phyloP scores from a whole-genome alignment of 169 alveolate species.

The Perkinsus olseni region DNA sequence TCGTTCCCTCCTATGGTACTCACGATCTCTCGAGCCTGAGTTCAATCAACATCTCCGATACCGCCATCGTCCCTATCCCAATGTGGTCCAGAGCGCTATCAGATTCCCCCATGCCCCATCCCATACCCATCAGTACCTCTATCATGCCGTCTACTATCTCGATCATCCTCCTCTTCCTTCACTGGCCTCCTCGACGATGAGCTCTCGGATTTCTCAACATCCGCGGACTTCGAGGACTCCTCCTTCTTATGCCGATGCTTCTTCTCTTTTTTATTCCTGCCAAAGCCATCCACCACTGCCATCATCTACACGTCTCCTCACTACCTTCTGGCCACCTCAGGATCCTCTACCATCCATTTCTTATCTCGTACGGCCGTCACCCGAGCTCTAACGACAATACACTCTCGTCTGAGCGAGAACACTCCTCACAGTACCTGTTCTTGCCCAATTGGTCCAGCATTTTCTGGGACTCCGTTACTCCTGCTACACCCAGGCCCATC shows the following conservation, averaged over 20 bases:
- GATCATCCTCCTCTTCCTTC: not conserved
- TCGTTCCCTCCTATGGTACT: not conserved
- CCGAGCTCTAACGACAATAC: not conserved
- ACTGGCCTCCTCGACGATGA: not conserved
- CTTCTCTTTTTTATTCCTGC: not conserved
- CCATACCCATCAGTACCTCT: no score
- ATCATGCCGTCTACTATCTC: no score
- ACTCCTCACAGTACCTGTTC: not conserved
- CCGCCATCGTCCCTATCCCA: not conserved
- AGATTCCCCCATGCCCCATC: no score
- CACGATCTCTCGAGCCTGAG: not conserved
- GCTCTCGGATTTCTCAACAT: not conserved
- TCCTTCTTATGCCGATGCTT: not conserved
- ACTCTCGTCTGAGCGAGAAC: no score
- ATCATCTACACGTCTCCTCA: no score
- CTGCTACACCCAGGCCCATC: slow-evolving; percentile 47
- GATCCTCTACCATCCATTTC: not conserved
- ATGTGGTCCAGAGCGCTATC: no score
- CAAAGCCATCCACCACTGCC: no score
- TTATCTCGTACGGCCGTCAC: not conserved
- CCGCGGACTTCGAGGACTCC: not conserved
- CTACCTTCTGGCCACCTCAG: not conserved
- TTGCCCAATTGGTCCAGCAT: not conserved
- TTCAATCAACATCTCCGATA: no score
- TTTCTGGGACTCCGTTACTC: slow-evolving; percentile 34